phyloP scores from a whole-genome alignment of 2,329 filamentous ascomycete species.

The Aspergillus sp. region DNA sequence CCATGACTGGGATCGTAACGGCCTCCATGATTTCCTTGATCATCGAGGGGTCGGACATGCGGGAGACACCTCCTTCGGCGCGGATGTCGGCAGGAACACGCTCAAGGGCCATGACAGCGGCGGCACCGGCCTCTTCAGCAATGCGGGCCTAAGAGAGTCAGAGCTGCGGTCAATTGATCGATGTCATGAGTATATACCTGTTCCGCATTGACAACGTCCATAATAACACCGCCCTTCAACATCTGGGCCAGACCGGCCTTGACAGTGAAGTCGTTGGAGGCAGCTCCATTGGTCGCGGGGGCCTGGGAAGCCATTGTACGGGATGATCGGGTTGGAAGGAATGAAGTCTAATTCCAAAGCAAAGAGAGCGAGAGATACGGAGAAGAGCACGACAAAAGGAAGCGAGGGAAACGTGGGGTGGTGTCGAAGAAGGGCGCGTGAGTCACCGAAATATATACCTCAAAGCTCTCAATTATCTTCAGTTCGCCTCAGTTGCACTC shows the following conservation, averaged over 20 bases:
- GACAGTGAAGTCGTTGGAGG: slow-evolving; percentile 70
- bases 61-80: slow-evolving; percentile 84
- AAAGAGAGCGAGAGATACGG: slow-evolving; percentile 1
- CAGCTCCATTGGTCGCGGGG: slow-evolving; percentile 31
- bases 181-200: slow-evolving; percentile 53
- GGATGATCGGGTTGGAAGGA: slow-evolving; percentile 1
- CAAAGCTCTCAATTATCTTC: background rate
- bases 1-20: slow-evolving; percentile 98
- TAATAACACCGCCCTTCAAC: slow-evolving; percentile 98
- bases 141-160: slow-evolving; percentile 71
- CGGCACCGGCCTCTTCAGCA: slow-evolving; percentile 93
- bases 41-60: slow-evolving; percentile 94
- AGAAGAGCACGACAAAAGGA: slow-evolving; percentile 3
- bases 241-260: slow-evolving; percentile 96
- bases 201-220: slow-evolving; percentile 94
- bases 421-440: slow-evolving; percentile 12
- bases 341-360: slow-evolving; percentile 4
- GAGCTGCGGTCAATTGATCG: background rate
- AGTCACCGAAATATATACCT: slow-evolving; percentile 17
- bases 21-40: slow-evolving; percentile 94
- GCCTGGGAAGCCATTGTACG: slow-evolving; percentile 36
- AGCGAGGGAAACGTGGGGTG: slow-evolving; percentile 8
- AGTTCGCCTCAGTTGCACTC: background rate
- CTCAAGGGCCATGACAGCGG: slow-evolving; percentile 97
- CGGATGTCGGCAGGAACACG: slow-evolving; percentile 96